Evolutionary conservation across 2,329 filamentous ascomycete species (phyloP), one percentile per base, ranked within the genome.

Genomic region (Talaromyces marneffei): DNA sequence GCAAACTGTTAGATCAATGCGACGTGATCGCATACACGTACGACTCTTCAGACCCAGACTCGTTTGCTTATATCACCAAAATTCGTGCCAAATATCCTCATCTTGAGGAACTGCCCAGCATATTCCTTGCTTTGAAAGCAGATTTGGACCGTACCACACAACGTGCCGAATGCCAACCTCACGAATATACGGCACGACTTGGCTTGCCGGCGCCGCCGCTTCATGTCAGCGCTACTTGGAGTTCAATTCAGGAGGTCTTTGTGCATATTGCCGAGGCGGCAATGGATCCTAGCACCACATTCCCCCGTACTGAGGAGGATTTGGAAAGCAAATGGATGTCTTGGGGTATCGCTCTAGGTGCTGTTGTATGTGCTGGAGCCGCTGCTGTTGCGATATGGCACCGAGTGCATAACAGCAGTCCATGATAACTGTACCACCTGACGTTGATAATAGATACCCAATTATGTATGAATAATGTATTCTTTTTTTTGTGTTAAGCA

Each of bases 71-170:
- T 71, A 91, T 99, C 58, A 89, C 93, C 39, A 84, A 89, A 18
- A 80, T 97, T 54, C 87, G 92, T 46, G 83, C 85, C 60, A 89
- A 87, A 68, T 89, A 93, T 67, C 87, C 91, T 0, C 88, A 94
- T 60, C 83, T 99, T 2, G 90, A 96, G 72, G 87, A 91, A n/a
- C 79, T 99, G 29, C 94, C 94, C 0, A 88, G 91, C 8, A 88
- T 99, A 7, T 99, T 96, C 72, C 91, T 91, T 1, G 94, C 93
- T 0, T 81, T 97, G 62, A 99, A 99, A 76, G 94, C 94, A 2
- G 94, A 99, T 75, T 86, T 89, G 67, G 94, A 99, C 75, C 96
- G 96, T 75, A 95, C 93, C 3, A 97, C 92, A n/a, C 94, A 99
- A 77, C 85, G 94, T 62, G 89, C 90, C 63, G 91, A 96, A 74